These are phyloP conservation scores for Monosporozyma solicola DNA, from an alignment of 805 yeast genomes.

Conservation along the genomic window DNA sequence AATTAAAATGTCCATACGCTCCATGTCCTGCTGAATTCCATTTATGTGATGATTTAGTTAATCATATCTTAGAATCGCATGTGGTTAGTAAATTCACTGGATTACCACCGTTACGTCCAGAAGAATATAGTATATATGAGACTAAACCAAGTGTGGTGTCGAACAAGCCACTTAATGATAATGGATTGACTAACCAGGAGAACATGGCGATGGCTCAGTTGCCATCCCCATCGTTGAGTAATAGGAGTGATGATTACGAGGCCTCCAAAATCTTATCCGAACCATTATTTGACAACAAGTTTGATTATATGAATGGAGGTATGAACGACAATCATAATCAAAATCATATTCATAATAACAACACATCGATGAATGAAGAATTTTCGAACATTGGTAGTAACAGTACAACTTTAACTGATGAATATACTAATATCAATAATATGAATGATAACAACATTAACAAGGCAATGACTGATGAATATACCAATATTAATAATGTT, in stretches of 20 bases:
- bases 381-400: neutral
- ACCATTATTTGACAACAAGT: neutral
- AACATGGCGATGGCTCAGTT: neutral
- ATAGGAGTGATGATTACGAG: neutral
- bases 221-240: neutral
- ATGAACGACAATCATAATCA: too few species aligned
- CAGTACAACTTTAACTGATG: neutral
- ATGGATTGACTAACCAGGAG: neutral
- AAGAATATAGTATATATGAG: neutral
- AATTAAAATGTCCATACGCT: constrained; percentile 11
- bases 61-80: constrained; percentile 14
- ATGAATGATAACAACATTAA: neutral
- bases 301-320: neutral
- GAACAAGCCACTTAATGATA: neutral
- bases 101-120: neutral
- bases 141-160: neutral
- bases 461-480: too few species aligned
- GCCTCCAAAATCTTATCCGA: neutral
- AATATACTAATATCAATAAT: neutral
- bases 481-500: neutral
- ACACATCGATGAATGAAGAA: neutral
- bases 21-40: constrained; percentile 8
- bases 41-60: constrained; percentile 10
- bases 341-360: neutral
- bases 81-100: constrained; percentile 9